Base-by-base conservation (phyloP, 1,284 basidiomycete species). In the Moniliella sp. region DNA sequence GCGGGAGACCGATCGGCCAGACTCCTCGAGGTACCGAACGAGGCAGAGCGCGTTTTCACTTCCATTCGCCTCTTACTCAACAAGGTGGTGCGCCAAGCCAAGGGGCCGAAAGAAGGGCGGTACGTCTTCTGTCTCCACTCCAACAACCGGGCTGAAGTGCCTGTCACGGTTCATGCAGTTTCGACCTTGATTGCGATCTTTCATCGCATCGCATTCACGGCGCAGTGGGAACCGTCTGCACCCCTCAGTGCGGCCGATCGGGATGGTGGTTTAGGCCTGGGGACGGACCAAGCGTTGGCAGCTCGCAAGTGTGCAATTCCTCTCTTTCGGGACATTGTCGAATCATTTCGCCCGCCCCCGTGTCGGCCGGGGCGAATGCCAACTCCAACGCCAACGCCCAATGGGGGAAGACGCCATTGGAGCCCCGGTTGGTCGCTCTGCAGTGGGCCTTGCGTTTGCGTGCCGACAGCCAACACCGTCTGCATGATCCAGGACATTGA, bases 361-460 rank as follows among this genome's bases (percentile, higher is more conserved):
- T 23, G 21, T 23, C 21, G n/a, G 7, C n/a, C 8, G n/a, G n/a
- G 21, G n/a, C n/a, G n/a, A n/a, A n/a, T 7, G n/a, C n/a, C 21
- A 23, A n/a, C n/a, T n/a, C n/a, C 21, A 23, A 23, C 8, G 21
- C 8, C 21, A 69, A 70, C 3, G 67, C 69, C 4, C 66, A 43
- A 72, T 31, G 61, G 61, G 39, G n/a, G n/a, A n/a, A n/a, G n/a
- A n/a, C n/a, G n/a, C n/a, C n/a, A n/a, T n/a, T n/a, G n/a, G n/a
- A n/a, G 45, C 75, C 78, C 0, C 67, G 81, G 15, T 60, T 94
- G 11, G 66, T 72, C 2, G 70, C 78, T 2, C 65, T 97, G 5
- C 81, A 88, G 52, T 91, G 86, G 67, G 59, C 91, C 37, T 73
- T 86, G 64, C 75, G 83, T 8, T 65, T 97, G 14, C 70, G 91